Evolutionary conservation across 176 grass and related monocot genomes (phyloP), one percentile per base, ranked within the genome.

Genomic region (Cenchrus americanus): DNA sequence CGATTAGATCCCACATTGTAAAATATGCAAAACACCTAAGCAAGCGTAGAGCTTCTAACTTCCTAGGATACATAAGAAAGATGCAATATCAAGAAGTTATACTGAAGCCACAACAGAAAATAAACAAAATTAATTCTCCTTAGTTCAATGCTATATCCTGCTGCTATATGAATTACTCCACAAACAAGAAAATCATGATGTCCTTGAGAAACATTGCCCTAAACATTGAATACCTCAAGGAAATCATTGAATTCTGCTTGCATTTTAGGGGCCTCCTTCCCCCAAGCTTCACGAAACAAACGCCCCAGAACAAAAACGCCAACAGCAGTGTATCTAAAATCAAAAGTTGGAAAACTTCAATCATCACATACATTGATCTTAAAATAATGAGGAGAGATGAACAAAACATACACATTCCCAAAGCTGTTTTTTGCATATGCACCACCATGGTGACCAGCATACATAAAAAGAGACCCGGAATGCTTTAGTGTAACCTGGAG

Each of bases 371-470:
- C 26, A 86, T 26, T 62, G 60, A 44, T 13, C 4, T 66, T 58
- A 42, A 82, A 77, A 82, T 62, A 86, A 52, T 71, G 74, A 48
- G 66, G 55, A 83, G 14, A 79, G 11, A 47, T 78, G 60, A 76
- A 15, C 12, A 69, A 11, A 83, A 71, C 85, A 61, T 78, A 98
- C 93, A 96, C 90, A 87, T 98, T 98, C 78, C 96, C 96, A 78
- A 89, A 98, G 75, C 89, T 98, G 63, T 98, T 98, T 80, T 98
- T 98, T 18, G 96, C 96, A 87, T 96, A 98, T 89, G 96, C 93
- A 71, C 96, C 93, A 71, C 96, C 93, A 76, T 78, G 69, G 75
- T 95, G 82, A 58, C 93, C 96, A 47, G 96, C 96, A 88, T 98
- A 95, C 93, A 98, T 98, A 74, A 98, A 98, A 27, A 98, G 89